Conservation (phyloP, 2,329 filamentous ascomycete species). For the Aspergillus sp. region DNA sequence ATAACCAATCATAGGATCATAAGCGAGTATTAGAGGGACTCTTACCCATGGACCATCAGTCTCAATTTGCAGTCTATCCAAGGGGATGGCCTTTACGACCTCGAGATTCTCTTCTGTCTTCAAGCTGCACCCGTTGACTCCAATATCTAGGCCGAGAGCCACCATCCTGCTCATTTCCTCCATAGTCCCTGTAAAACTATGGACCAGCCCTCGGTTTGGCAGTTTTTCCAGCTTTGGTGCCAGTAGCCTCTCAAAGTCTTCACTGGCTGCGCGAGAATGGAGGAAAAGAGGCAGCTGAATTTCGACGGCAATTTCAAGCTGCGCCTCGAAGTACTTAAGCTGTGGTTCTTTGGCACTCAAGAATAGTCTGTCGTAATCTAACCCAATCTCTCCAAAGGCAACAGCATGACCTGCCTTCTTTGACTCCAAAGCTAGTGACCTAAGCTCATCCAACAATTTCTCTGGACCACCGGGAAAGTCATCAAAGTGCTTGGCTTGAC, state of each 20-base stretch:
- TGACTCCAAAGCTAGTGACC: slow-evolving; percentile 61
- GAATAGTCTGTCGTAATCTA: slow-evolving; percentile 91
- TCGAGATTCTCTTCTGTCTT: slow-evolving; percentile 90
- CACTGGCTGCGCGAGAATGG: slow-evolving; percentile 83
- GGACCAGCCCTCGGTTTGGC: slow-evolving; percentile 78
- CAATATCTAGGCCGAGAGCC: slow-evolving; percentile 79
- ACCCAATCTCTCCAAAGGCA: slow-evolving; percentile 91
- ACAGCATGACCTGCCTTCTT: slow-evolving; percentile 61
- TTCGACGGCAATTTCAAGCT: slow-evolving; percentile 74
- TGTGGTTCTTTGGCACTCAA: slow-evolving; percentile 78
- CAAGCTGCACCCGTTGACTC: slow-evolving; percentile 95
- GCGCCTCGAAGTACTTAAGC: slow-evolving; percentile 78
- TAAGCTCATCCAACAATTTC: slow-evolving; percentile 58
- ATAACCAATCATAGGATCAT: background rate
- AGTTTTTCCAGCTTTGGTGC: slow-evolving; percentile 63
- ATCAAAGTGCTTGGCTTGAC: slow-evolving; percentile 77
- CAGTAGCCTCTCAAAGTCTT: slow-evolving; percentile 77
- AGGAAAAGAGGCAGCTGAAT: slow-evolving; percentile 85
- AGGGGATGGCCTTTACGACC: slow-evolving; percentile 75
- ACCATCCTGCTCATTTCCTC: slow-evolving; percentile 83
- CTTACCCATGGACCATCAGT: slow-evolving; percentile 86
- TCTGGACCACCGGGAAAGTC: slow-evolving; percentile 49
- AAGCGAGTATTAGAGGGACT: background rate
- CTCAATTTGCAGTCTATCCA: slow-evolving; percentile 86
- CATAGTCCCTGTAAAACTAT: slow-evolving; percentile 87